Evolutionary conservation across 1,284 basidiomycete genomes (phyloP).

Genomic region (Trichosporon sp.): DNA sequence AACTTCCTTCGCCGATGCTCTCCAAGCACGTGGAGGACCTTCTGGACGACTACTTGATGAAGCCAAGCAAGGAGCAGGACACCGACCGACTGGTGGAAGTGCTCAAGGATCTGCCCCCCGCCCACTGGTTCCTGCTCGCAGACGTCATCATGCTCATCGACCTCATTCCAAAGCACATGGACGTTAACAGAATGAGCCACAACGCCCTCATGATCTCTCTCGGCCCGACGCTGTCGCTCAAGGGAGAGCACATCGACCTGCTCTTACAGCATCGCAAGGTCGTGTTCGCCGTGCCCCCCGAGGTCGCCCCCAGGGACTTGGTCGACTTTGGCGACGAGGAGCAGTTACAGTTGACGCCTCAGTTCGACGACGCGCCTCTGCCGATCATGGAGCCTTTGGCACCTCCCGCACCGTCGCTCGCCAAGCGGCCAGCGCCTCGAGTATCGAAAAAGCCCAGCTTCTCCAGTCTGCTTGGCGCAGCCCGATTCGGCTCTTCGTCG

Average conservation of each 20-base stretch:
- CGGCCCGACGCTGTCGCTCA: conserved; percentile 42
- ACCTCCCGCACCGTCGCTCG: conserved; percentile 1
- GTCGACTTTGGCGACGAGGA: conserved; percentile 40
- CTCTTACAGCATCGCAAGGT: conserved; percentile 30
- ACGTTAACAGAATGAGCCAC: conserved; percentile 44
- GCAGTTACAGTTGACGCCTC: conserved; percentile 20
- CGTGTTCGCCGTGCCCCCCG: conserved; percentile 36
- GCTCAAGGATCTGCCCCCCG: conserved; percentile 36
- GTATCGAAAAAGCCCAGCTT: conserved; percentile 31
- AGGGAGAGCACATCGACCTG: conserved; percentile 34
- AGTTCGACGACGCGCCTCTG: conserved; percentile 8
- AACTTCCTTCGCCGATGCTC: conserved; percentile 71
- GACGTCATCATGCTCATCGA: conserved; percentile 45
- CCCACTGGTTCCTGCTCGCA: conserved; percentile 49
- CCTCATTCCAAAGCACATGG: conserved; percentile 36
- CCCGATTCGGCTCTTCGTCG: conserved; percentile 7
- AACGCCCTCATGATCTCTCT: conserved; percentile 44
- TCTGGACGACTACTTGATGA: conserved; percentile 58
- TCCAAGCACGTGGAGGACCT: conserved; percentile 63
- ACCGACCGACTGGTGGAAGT: conserved; percentile 26
- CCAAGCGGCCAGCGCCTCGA: conserved; percentile 24
- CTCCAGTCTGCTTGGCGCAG: conserved; percentile 23
- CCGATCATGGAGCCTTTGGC: conserved; percentile 9
- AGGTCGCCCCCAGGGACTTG: conserved; percentile 27
- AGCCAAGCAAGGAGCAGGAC: conserved; percentile 7